These are phyloP conservation scores for Globisporangium cederbergense DNA, from an alignment of 352 stramenopile species.

Conservation along the genomic window DNA sequence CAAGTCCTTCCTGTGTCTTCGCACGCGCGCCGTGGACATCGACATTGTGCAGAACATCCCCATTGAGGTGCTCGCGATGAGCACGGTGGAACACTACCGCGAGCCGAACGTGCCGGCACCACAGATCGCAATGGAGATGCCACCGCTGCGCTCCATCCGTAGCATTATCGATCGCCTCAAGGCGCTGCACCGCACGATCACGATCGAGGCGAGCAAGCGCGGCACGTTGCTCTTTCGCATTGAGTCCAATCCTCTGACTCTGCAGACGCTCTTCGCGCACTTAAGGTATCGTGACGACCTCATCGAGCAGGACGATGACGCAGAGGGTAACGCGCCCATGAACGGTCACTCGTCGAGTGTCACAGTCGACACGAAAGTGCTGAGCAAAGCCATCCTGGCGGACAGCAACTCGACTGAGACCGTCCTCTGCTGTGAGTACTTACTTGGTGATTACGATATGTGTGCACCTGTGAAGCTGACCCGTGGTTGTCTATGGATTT, in stretches of 20 bases:
- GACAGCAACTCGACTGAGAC: slow-evolving; percentile 67
- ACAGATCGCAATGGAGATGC: slow-evolving; percentile 82
- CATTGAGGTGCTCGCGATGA: slow-evolving; percentile 78
- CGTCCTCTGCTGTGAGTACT: slow-evolving; percentile 63
- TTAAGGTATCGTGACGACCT: slow-evolving; percentile 72
- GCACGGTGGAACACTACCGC: slow-evolving; percentile 61
- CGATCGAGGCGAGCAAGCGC: slow-evolving; percentile 64
- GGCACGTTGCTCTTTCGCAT: slow-evolving; percentile 72
- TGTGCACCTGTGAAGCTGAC: too few species aligned
- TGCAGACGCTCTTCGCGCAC: slow-evolving; percentile 79
- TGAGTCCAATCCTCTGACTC: slow-evolving; percentile 58
- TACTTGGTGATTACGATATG: too few species aligned
- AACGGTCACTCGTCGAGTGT: slow-evolving; percentile 42
- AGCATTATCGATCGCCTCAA: slow-evolving; percentile 76
- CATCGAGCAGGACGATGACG: slow-evolving; percentile 42
- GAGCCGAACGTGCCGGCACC: slow-evolving; percentile 75
- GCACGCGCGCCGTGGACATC: slow-evolving; percentile 74
- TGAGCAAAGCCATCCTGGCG: slow-evolving; percentile 72
- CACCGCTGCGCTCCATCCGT: slow-evolving; percentile 54
- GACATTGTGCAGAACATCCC: slow-evolving; percentile 85
- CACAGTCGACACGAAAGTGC: slow-evolving; percentile 73
- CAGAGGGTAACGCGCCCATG: slow-evolving; percentile 16
- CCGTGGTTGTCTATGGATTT: slow-evolving; percentile 1
- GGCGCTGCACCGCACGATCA: slow-evolving; percentile 69
- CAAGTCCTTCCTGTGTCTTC: slow-evolving; percentile 68